Conservation (phyloP, 2,329 filamentous ascomycete genomes). For the Emericellopsis atlantica region DNA sequence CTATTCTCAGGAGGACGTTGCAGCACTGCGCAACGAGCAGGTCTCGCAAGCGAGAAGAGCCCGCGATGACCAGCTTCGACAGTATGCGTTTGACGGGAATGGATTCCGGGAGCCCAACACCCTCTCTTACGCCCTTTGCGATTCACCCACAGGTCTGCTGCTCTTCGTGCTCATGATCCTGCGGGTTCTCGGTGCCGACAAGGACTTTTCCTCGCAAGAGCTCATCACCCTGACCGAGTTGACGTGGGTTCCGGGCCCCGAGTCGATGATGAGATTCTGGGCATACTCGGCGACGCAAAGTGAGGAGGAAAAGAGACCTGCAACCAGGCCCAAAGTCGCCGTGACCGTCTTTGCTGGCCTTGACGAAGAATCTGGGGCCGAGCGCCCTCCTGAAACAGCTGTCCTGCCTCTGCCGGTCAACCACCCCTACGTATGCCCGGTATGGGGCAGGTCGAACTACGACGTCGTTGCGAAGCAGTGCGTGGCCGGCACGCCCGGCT, state of each 20-base stretch:
- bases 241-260: slow-evolving; percentile 55
- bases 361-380: slow-evolving; percentile 4
- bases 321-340: slow-evolving; percentile 23
- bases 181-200: slow-evolving; percentile 23
- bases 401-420: slow-evolving; percentile 10
- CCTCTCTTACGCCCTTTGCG: slow-evolving; percentile 46
- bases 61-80: neutral
- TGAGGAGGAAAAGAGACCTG: slow-evolving; percentile 8
- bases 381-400: neutral
- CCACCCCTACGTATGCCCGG: slow-evolving; percentile 28
- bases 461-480: slow-evolving; percentile 28
- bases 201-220: slow-evolving; percentile 33
- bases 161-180: slow-evolving; percentile 38
- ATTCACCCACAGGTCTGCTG: slow-evolving; percentile 46
- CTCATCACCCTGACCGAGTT: slow-evolving; percentile 48
- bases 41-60: too few species aligned
- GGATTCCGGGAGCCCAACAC: slow-evolving; percentile 35
- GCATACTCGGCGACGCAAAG: slow-evolving; percentile 22
- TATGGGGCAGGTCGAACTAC: slow-evolving; percentile 32
- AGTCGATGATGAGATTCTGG: slow-evolving; percentile 46
- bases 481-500: slow-evolving; percentile 23
- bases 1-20: slow-evolving; percentile 40
- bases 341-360: slow-evolving; percentile 34
- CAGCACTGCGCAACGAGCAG: slow-evolving; percentile 18
- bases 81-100: slow-evolving; percentile 14